phyloP scores from a whole-genome alignment of 2,329 filamentous ascomycete species.

The Cordyceps militaris region DNA sequence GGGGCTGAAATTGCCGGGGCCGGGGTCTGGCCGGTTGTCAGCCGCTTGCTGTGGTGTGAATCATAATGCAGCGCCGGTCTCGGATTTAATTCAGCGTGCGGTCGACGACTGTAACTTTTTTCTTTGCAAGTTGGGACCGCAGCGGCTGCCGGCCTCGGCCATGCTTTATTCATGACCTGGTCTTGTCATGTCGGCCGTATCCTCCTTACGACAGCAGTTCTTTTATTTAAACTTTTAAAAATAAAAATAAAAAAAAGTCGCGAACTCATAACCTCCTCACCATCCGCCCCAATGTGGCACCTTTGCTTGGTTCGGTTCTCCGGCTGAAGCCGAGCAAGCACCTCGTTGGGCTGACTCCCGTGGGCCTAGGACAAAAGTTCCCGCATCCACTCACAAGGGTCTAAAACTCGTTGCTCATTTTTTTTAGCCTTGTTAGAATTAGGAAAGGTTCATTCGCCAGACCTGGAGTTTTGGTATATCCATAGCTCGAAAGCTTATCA shows the following conservation, averaged over 20 bases:
- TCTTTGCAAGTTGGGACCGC: background rate
- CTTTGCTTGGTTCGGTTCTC: background rate
- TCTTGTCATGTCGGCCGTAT: too few relatives aligned
- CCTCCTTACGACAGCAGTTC: too few relatives aligned
- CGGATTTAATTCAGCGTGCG: background rate
- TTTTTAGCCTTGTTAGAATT: background rate
- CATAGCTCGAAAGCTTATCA: constrained; percentile 1
- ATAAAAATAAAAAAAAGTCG: too few relatives aligned
- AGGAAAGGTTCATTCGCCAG: background rate
- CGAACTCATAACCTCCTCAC: background rate
- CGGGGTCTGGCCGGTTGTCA: too few relatives aligned
- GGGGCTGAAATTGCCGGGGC: too few relatives aligned
- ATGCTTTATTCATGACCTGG: too few relatives aligned
- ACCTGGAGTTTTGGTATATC: background rate
- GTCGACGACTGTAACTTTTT: background rate
- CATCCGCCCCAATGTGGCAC: background rate
- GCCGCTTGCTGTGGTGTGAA: background rate
- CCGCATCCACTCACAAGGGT: background rate
- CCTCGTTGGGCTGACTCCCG: background rate
- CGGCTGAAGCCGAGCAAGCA: background rate
- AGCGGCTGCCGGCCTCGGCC: too few relatives aligned
- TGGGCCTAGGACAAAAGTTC: background rate
- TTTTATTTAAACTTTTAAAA: too few relatives aligned
- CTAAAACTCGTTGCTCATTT: background rate
- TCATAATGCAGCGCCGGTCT: background rate